Evolutionary conservation across 306 rosid species (phyloP), one percentile per base, ranked within the genome.

Genomic region (Pueraria montana): DNA sequence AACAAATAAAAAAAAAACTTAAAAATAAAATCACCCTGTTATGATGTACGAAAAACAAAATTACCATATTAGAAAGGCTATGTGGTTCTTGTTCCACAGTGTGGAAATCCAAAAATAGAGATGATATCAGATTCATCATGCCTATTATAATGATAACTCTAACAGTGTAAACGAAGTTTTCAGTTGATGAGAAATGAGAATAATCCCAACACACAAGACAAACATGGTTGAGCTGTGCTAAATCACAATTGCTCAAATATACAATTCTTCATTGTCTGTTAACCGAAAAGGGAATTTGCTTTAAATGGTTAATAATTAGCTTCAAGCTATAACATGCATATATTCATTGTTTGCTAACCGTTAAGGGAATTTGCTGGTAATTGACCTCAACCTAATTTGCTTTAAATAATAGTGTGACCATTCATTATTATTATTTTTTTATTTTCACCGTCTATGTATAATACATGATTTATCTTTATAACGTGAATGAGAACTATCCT

Each of bases 241-340:
- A 74, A 5, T 48, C 16, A 13, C 21, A 56, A 43, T 75, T 56
- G 40, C 16, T 75, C 16, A 38, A 8, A 55, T 38, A 56, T 56
- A 38, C 20, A 58, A 75, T 9, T 75, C 26, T 14, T 36, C 23
- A 6, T n/a, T 21, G 5, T 56, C 16, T 40, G 36, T 11, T 11
- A 42, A 46, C 5, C 8, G 26, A 30, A 30, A 27, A 24, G 2
- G 12, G 61, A 48, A 32, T 46, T 78, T 30, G 73, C 66, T 78
- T 20, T 16, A 23, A 38, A 52, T 70, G 48, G 23, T 80, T 42
- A 9, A 21, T 80, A 59, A 40, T 40, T 24, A 12, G 68, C 45
- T 79, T 52, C 68, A 79, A 66, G 48, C 23, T 18, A 6, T n/a
- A 18, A 53, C 59, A n/a, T 53, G 5, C n/a, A n/a, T n/a, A n/a